A percentile compares a stretch with the other conserved stretches of the same genome.
These are phyloP conservation scores for Leccinellum rugosiceps DNA, from an alignment of 768 basidiomycete genomes.

Conservation along the genomic window DNA sequence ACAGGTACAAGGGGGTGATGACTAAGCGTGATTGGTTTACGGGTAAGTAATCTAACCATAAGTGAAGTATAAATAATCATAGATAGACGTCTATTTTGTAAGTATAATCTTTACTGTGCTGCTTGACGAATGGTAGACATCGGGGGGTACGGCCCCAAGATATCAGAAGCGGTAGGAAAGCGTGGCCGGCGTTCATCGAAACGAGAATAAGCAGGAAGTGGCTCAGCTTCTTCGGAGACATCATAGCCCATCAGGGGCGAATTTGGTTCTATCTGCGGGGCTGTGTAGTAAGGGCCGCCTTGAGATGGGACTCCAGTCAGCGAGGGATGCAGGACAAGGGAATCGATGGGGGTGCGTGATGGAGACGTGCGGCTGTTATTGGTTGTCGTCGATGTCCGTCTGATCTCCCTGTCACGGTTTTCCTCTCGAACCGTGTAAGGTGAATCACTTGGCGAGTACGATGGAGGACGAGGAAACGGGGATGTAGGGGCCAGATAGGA, in stretches of 20 bases:
- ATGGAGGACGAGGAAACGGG: constrained; percentile 17
- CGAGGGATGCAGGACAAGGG: constrained; percentile 11
- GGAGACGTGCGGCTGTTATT: neutral
- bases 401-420: neutral
- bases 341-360: neutral
- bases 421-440: neutral
- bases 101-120: neutral
- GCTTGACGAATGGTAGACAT: constrained; percentile 9
- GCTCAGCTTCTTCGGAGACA: constrained; percentile 6
- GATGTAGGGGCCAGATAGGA: constrained; percentile 11
- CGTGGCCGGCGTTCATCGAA: constrained; percentile 22
- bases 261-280: neutral
- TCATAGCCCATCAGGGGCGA: neutral
- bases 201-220: constrained; percentile 27
- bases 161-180: constrained; percentile 16
- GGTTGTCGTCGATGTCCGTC: neutral
- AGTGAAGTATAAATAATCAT: neutral
- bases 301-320: constrained; percentile 17
- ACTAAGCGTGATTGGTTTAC: constrained; percentile 12
- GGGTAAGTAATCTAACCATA: neutral
- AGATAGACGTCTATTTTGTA: neutral
- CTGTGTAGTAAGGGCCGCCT: neutral
- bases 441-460: constrained; percentile 12
- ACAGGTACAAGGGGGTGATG: neutral
- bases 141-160: constrained; percentile 29